phyloP scores from a whole-genome alignment of 768 basidiomycete genomes.

The Holtermanniella nyarrowii region DNA sequence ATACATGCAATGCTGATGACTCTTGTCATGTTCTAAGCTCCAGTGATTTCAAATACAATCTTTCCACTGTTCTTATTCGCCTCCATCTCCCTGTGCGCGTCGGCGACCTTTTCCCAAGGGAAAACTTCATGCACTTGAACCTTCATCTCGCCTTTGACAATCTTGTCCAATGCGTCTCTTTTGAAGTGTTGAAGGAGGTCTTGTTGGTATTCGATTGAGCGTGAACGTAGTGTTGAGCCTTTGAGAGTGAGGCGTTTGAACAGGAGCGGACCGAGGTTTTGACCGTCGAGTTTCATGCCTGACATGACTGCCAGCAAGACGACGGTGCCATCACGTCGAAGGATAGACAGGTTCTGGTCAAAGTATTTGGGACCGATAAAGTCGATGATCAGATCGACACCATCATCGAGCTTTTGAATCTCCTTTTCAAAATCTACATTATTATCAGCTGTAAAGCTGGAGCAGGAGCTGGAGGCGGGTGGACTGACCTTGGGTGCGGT shows the following conservation, averaged over 20 bases:
- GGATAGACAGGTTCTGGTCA: slow-evolving; percentile 27
- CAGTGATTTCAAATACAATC: slow-evolving; percentile 40
- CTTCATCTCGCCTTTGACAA: slow-evolving; percentile 57
- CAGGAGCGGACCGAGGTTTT: slow-evolving; percentile 56
- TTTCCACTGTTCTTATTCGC: slow-evolving; percentile 53
- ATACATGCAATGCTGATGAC: too few relatives aligned
- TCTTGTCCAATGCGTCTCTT: slow-evolving; percentile 49
- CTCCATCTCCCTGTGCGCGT: slow-evolving; percentile 77
- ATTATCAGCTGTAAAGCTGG: background rate
- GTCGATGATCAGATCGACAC: slow-evolving; percentile 76
- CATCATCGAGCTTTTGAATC: slow-evolving; percentile 56
- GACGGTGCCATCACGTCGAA: slow-evolving; percentile 35
- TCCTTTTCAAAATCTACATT: slow-evolving; percentile 57
- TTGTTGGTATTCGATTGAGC: slow-evolving; percentile 64
- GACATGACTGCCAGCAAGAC: slow-evolving; percentile 39
- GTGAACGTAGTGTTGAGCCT: slow-evolving; percentile 74
- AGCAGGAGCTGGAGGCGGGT: background rate
- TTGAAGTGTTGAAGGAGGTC: slow-evolving; percentile 55
- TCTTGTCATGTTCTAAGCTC: slow-evolving; percentile 11
- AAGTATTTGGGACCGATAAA: slow-evolving; percentile 45
- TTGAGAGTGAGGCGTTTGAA: slow-evolving; percentile 78
- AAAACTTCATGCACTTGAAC: slow-evolving; percentile 76
- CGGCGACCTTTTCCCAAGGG: slow-evolving; percentile 65
- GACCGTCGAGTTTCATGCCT: slow-evolving; percentile 19
- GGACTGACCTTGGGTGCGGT: slow-evolving; percentile 50